A percentile compares a stretch with the other conserved stretches of the same genome.
Evolutionary conservation across 768 basidiomycete species (phyloP).

Genomic region (Amanita brunnescens): DNA sequence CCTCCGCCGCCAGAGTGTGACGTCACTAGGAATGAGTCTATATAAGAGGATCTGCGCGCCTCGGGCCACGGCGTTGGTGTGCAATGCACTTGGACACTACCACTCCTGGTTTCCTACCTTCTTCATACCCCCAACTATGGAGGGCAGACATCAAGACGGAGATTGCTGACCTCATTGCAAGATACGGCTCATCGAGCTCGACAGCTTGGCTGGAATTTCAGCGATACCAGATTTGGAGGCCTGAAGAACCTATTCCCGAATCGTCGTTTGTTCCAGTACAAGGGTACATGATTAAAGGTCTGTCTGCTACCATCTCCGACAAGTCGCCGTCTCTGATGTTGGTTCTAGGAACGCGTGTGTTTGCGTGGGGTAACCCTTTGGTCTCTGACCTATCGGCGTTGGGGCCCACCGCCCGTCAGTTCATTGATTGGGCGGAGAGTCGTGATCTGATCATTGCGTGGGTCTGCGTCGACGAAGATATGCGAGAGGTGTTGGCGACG

Average conservation of each 20-base stretch:
- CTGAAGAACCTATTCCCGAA: slow-evolving; percentile 22
- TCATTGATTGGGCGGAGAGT: slow-evolving; percentile 32
- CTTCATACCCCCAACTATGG: not conserved
- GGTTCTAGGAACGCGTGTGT: slow-evolving; percentile 34
- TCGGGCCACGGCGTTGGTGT: not conserved
- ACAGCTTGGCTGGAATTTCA: slow-evolving; percentile 66
- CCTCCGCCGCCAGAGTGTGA: not conserved
- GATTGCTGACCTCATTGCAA: slow-evolving; percentile 47
- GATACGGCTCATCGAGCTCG: slow-evolving; percentile 58
- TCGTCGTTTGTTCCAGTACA: slow-evolving; percentile 42
- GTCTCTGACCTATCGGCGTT: slow-evolving; percentile 32
- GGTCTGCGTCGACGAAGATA: slow-evolving; percentile 12
- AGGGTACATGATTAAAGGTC: slow-evolving; percentile 43
- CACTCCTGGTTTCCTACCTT: not conserved
- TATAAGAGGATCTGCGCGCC: not conserved
- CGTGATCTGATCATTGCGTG: slow-evolving; percentile 47
- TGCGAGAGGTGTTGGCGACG: not conserved
- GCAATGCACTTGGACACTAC: not conserved
- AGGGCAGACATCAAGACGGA: slow-evolving; percentile 13
- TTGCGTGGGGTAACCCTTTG: slow-evolving; percentile 60
- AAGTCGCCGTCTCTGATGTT: not conserved
- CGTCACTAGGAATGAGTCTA: not conserved
- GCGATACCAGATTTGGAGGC: slow-evolving; percentile 41
- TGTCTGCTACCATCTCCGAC: not conserved
- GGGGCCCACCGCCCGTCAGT: slow-evolving; percentile 29